Conservation (phyloP, 148 eudicot genomes). For the Heliamphora exappendiculata region DNA sequence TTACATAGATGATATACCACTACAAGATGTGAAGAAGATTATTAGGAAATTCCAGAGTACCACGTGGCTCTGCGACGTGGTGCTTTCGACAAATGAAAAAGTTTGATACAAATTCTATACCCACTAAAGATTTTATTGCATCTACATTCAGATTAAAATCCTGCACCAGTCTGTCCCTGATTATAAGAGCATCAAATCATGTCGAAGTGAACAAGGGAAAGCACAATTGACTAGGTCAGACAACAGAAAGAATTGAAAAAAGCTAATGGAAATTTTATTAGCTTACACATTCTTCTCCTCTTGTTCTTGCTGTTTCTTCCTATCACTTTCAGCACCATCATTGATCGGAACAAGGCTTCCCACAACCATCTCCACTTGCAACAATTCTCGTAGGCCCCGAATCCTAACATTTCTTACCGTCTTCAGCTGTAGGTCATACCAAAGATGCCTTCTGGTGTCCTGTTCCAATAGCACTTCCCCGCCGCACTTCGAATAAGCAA, state of each 20-base stretch:
- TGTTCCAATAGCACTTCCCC: conserved; percentile 26
- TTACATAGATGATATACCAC: background rate
- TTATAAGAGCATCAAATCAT: background rate
- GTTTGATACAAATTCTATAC: no score
- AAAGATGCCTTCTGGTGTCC: conserved; percentile 19
- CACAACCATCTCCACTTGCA: conserved; percentile 15
- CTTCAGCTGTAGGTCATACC: conserved; percentile 30
- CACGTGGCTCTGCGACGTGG: no score
- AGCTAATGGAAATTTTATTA: background rate
- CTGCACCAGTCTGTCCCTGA: no score
- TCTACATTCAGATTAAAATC: no score
- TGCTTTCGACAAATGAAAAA: no score
- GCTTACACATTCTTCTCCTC: conserved; percentile 15
- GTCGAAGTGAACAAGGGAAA: background rate
- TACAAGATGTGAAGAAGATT: no score
- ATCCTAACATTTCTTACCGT: conserved; percentile 12
- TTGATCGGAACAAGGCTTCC: conserved; percentile 38
- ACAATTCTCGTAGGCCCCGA: background rate
- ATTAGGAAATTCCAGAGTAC: no score
- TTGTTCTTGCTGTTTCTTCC: conserved; percentile 5
- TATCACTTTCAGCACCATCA: background rate
- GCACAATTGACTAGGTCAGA: background rate
- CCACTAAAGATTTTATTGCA: no score
- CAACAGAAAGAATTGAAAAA: background rate
- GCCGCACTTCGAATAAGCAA: conserved; percentile 32